Percentiles rank a stretch among this genome's conserved stretches.
These are phyloP conservation scores for Aspergillus neotritici DNA, from an alignment of 2,329 filamentous ascomycete species.

Conservation along the genomic window DNA sequence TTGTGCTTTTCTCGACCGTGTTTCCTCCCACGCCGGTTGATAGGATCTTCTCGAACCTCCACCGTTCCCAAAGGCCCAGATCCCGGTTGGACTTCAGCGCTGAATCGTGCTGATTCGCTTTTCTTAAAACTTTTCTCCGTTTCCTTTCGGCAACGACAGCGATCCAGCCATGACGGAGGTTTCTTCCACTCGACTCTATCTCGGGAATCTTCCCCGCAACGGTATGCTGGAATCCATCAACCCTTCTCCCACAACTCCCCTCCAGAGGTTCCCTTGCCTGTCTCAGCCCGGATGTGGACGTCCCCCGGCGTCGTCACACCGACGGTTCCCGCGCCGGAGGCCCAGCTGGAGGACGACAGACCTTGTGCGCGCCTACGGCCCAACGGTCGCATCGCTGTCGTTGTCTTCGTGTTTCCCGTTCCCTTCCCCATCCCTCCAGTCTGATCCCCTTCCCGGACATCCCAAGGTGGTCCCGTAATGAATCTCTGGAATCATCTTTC, in stretches of 20 bases:
- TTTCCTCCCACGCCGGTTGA: too few species aligned
- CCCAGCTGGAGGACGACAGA: too few species aligned
- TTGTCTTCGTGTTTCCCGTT: too few species aligned
- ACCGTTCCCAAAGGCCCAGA: too few species aligned
- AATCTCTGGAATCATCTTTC: constrained; percentile 13
- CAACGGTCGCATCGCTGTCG: too few species aligned
- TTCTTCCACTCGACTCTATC: constrained; percentile 88
- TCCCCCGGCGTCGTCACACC: constrained; percentile 1
- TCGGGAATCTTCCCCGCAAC: constrained; percentile 95
- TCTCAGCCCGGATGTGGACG: constrained; percentile 16
- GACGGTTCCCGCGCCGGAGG: too few species aligned
- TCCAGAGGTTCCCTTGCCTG: constrained; percentile 16
- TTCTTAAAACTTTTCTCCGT: background rate
- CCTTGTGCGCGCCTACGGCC: too few species aligned
- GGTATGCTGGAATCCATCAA: constrained; percentile 57
- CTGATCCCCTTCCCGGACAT: constrained; percentile 6
- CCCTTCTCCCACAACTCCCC: constrained; percentile 20
- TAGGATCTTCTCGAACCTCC: too few species aligned
- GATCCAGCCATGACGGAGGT: constrained; percentile 68
- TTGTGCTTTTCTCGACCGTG: too few species aligned
- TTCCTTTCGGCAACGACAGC: background rate
- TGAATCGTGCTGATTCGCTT: too few species aligned
- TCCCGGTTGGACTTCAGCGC: too few species aligned
- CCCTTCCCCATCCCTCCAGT: too few species aligned
- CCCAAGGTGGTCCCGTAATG: constrained; percentile 15